Base-by-base conservation (phyloP, 768 basidiomycete species). In the Sistotremastrum niveocremeum region DNA sequence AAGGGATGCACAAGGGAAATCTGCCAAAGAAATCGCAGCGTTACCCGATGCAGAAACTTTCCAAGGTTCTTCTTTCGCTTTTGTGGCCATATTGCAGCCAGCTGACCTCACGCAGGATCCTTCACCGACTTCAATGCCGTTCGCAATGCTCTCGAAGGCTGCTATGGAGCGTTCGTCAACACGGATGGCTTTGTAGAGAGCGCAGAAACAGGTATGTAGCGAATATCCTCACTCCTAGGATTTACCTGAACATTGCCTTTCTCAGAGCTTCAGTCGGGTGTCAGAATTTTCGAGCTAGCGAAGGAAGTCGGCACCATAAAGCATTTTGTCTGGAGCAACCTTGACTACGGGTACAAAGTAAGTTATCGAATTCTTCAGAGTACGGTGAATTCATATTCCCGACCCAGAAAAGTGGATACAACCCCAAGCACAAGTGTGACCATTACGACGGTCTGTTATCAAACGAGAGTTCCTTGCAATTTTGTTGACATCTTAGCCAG, bases 271-370 rank as follows among this genome's bases (percentile, higher is more conserved):
- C 58, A 65, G 57, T 45, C 54, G 9, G 68, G 65, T 1, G 62
- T 70, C 44, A 58, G 65, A 45, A 64, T 71, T 7, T 70, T 65
- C 49, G 69, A 71, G 48, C 52, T 57, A 6, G 66, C 68, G 3
- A 60, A 65, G 42, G 59, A 62, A 32, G 57, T 51, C 8, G 50
- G 50, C 7, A 49, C 61, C 9, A 52, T 66, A 50, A 53, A 61
- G 28, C 69, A 71, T 51, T 64, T 64, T 40, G 58, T 71, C 28
- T 71, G 62, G 61, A 66, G 67, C 51, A 66, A 58, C 48, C 51
- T 70, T 11, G 66, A 68, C 48, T 70, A 70, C 50, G 57, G 54
- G 4, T 57, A 58, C 54, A 69, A 68, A 62, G 68, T 69, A 32
- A 8, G 46, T 39, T 49, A 52, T 41, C 53, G 49, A 20, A 47